Percentiles rank a stretch among this genome's conserved stretches.
Conservation (phyloP, 257 asterid species). For the Lantana camara region DNA sequence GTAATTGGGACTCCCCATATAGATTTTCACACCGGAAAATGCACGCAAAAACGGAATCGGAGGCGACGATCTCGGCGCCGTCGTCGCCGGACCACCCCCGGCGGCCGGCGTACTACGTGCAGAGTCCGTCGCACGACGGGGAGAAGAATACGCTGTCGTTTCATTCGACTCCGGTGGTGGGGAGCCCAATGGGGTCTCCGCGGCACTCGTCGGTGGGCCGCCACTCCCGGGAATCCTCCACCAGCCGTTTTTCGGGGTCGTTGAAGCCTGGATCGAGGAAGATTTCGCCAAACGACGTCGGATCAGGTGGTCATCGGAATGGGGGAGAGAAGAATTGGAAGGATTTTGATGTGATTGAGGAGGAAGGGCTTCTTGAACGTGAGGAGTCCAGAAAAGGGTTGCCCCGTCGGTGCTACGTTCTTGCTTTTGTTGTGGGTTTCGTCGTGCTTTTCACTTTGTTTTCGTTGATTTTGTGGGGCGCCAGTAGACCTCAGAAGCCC, state of each 20-base stretch:
- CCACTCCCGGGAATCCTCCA: conserved; percentile 84
- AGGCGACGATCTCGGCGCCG: conserved; percentile 70
- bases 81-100: conserved; percentile 79
- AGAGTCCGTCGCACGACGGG: conserved; percentile 93
- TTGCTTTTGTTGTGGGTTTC: conserved; percentile 63
- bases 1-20: not conserved
- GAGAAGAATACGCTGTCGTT: conserved; percentile 75
- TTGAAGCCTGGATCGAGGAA: conserved; percentile 71
- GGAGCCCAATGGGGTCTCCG: conserved; percentile 79
- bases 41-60: conserved; percentile 88
- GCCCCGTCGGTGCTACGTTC: conserved; percentile 65
- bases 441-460: conserved; percentile 61
- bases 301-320: conserved; percentile 48
- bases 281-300: conserved; percentile 62
- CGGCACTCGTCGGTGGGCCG: conserved; percentile 77
- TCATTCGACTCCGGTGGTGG: conserved; percentile 67
- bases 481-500: conserved; percentile 75
- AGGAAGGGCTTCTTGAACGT: conserved; percentile 70
- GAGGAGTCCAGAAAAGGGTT: conserved; percentile 41
- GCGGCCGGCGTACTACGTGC: conserved; percentile 76
- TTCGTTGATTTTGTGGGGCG: conserved; percentile 67
- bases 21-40: conserved; percentile 30
- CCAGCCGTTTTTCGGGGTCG: conserved; percentile 79
- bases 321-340: conserved; percentile 55
- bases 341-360: conserved; percentile 71